Percentiles rank a stretch among this genome's conserved stretches.
phyloP scores from a whole-genome alignment of 768 basidiomycete species.

The Amanita molliuscula region DNA sequence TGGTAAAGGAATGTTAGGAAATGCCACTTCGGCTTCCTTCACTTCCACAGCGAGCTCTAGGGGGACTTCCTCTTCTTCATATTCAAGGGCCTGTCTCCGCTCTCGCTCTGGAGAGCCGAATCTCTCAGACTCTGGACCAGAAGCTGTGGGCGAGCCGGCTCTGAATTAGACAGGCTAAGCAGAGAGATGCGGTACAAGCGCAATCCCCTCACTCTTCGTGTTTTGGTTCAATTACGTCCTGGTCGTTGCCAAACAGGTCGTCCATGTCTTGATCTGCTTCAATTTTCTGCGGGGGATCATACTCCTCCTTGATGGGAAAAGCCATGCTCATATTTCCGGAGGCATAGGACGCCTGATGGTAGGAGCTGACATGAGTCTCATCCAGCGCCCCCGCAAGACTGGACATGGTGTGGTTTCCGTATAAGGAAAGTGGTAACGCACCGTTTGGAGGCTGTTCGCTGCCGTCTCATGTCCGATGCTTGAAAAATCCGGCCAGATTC shows the following conservation, averaged over 20 bases:
- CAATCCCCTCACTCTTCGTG: slow-evolving; percentile 32
- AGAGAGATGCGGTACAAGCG: slow-evolving; percentile 7
- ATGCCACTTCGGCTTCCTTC: slow-evolving; percentile 60
- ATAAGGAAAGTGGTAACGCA: not conserved
- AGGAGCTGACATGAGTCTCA: slow-evolving; percentile 12
- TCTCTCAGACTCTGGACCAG: slow-evolving; percentile 52
- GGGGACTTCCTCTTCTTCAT: slow-evolving; percentile 68
- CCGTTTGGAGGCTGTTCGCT: not conserved
- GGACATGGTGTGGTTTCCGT: slow-evolving; percentile 32
- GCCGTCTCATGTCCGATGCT: not conserved
- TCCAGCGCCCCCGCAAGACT: slow-evolving; percentile 51
- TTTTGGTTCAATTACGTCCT: slow-evolving; percentile 37
- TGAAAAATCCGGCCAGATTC: not conserved
- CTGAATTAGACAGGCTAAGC: slow-evolving; percentile 13
- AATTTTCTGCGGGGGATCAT: slow-evolving; percentile 13
- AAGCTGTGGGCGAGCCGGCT: slow-evolving; percentile 34
- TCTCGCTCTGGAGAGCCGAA: slow-evolving; percentile 52
- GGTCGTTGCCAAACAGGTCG: slow-evolving; percentile 74
- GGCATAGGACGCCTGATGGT: slow-evolving; percentile 4
- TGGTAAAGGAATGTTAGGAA: slow-evolving; percentile 84
- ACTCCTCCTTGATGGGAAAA: slow-evolving; percentile 17
- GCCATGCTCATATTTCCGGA: slow-evolving; percentile 35
- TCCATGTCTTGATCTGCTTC: slow-evolving; percentile 52
- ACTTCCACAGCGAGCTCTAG: slow-evolving; percentile 43
- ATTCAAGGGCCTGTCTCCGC: slow-evolving; percentile 66